Evolutionary conservation across 129 eudicot genomes (phyloP).

Genomic region (Scalesia atractyloides): DNA sequence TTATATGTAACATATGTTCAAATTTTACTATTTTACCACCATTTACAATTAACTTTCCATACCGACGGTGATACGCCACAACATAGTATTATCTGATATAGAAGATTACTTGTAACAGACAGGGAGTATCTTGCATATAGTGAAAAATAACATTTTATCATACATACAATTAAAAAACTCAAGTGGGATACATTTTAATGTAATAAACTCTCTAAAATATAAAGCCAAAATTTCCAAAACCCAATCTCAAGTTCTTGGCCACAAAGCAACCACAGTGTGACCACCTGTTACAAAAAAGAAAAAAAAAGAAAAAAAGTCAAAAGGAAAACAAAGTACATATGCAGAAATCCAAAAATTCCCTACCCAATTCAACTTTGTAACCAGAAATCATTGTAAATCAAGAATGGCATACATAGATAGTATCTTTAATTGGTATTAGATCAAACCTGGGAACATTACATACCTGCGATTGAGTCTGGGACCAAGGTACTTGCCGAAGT

Average conservation of each 20-base stretch:
- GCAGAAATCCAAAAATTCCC: not conserved
- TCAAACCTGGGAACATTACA: no score
- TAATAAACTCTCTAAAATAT: not conserved
- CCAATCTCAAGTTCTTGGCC: slow-evolving; percentile 20
- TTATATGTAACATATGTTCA: not conserved
- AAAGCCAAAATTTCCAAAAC: slow-evolving; percentile 9
- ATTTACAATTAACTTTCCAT: not conserved
- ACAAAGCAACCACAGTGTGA: not conserved
- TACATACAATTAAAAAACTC: not conserved
- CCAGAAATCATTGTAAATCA: slow-evolving; percentile 13
- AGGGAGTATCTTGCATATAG: not conserved
- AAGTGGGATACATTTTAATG: not conserved
- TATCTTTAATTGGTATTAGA: no score
- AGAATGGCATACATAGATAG: not conserved
- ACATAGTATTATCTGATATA: not conserved
- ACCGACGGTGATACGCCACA: not conserved
- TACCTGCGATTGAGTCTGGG: no score
- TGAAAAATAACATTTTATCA: not conserved
- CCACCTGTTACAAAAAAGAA: not conserved
- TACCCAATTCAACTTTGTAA: slow-evolving; percentile 4
- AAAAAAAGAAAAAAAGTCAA: no score
- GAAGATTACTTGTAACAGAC: not conserved
- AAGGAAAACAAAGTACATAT: not conserved
- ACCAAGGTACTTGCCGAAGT: no score
- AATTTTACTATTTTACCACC: not conserved